Conservation (phyloP, 2,329 filamentous ascomycete genomes). For the Paracamarosporium sp. region DNA sequence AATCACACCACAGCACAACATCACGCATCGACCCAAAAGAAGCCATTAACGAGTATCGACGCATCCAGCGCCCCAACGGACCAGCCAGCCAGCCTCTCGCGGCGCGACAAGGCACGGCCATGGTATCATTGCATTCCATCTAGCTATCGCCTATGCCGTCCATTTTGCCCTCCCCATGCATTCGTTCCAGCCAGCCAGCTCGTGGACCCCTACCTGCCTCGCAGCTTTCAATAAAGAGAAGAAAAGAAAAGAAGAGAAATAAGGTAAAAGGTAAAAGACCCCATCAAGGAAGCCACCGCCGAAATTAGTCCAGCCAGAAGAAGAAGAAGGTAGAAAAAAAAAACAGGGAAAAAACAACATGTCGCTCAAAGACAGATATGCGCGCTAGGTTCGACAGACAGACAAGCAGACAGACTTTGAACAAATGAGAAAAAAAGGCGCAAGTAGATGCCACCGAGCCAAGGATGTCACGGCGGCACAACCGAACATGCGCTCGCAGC, state of each 20-base stretch:
- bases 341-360: not conserved
- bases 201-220: no score
- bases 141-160: not conserved
- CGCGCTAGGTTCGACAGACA: no score
- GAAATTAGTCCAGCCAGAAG: not conserved
- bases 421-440: not conserved
- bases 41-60: no score
- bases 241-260: not conserved
- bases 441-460: not conserved
- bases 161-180: not conserved
- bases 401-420: no score
- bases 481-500: no score
- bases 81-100: no score
- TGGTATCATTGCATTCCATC: constrained; percentile 2
- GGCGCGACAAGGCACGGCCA: not conserved
- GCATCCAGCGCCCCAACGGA: no score
- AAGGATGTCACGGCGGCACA: no score
- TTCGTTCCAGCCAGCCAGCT: not conserved
- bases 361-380: not conserved
- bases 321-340: not conserved
- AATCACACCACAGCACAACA: no score
- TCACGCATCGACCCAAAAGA: no score
- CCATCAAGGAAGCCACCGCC: not conserved
- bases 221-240: not conserved
- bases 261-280: not conserved